Base-by-base conservation (phyloP, 148 eudicot genomes). In the Polygonum aviculare region DNA sequence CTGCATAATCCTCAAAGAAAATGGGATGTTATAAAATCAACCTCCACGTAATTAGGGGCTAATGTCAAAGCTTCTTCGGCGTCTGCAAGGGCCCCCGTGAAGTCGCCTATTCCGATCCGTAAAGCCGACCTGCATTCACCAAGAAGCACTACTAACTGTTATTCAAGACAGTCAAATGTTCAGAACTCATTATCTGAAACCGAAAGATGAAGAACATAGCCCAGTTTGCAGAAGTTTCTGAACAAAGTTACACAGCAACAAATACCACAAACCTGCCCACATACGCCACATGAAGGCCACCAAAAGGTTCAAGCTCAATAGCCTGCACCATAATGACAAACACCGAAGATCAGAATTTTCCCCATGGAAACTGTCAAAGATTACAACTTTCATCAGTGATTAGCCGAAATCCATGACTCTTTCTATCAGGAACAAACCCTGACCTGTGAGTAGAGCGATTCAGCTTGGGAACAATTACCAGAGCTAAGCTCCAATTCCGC, bases 61-160 rank as follows among this genome's bases (percentile, higher is more conserved):
- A 83, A 69, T 62, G 54, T 49, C 80, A 85, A 78, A 82, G 93
- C 89, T 75, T 87, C 86, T 75, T 82, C 81, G 70, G 85, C 93
- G 86, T 94, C 98, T 80, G 83, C 93, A 82, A 91, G 90, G 78
- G 98, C 97, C 81, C 81, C 91, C 75, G 45, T 40, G 22, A 85
- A 44, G 79, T 90, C 81, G 55, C 93, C 88, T 78, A 81, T 77
- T 52, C 78, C 84, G 84, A 94, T 81, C 78, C 88, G 85, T 75
- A 78, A 87, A 81, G 82, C 82, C 75, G 90, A 86, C 83, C 97
- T 94, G 85, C 76, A 75, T 54, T 16, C 35, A 72, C 78, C 35
- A 18, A 44, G 12, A 73, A 65, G 45, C 59, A 50, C 4, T 22
- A 40, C 41, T 16, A 26, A 2, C 7, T 38, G 54, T 6, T 26